Conservation (phyloP, 2,329 filamentous ascomycete genomes). For the Tothia fuscella region DNA sequence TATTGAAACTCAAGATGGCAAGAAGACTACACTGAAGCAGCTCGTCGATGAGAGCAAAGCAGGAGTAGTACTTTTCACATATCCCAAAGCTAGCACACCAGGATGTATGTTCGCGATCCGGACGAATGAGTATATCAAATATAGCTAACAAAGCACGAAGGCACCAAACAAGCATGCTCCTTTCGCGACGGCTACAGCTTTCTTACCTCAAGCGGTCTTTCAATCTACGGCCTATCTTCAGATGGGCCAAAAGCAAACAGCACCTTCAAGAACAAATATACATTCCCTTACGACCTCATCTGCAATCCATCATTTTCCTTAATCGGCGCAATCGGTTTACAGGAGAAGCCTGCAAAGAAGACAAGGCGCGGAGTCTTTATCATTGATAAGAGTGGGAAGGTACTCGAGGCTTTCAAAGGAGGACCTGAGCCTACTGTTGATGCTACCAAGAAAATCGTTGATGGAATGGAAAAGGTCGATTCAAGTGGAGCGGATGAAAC, state of each 20-base stretch:
- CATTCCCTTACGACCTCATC: conserved; percentile 74
- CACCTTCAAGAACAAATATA: conserved; percentile 84
- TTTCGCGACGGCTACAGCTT: conserved; percentile 78
- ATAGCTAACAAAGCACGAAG: conserved; percentile 32
- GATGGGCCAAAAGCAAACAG: conserved; percentile 89
- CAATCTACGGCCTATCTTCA: conserved; percentile 79
- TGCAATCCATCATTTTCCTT: conserved; percentile 67
- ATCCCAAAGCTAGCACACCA: conserved; percentile 86
- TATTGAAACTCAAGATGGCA: conserved; percentile 74
- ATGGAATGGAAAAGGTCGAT: conserved; percentile 6
- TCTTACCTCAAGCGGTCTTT: conserved; percentile 65
- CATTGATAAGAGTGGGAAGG: conserved; percentile 68
- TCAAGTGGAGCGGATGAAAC: background rate
- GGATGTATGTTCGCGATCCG: conserved; percentile 56
- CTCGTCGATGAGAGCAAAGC: conserved; percentile 73
- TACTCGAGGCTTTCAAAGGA: conserved; percentile 62
- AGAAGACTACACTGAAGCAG: conserved; percentile 64
- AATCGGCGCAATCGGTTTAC: conserved; percentile 78
- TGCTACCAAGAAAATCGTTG: conserved; percentile 56
- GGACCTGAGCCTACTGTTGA: conserved; percentile 68
- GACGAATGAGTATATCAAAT: background rate
- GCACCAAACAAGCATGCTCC: conserved; percentile 83
- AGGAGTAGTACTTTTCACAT: conserved; percentile 88
- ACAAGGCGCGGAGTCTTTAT: conserved; percentile 82
- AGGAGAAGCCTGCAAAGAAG: conserved; percentile 62